These are phyloP conservation scores for Globisporangium takayamanum DNA, from an alignment of 352 stramenopile genomes.

Conservation along the genomic window DNA sequence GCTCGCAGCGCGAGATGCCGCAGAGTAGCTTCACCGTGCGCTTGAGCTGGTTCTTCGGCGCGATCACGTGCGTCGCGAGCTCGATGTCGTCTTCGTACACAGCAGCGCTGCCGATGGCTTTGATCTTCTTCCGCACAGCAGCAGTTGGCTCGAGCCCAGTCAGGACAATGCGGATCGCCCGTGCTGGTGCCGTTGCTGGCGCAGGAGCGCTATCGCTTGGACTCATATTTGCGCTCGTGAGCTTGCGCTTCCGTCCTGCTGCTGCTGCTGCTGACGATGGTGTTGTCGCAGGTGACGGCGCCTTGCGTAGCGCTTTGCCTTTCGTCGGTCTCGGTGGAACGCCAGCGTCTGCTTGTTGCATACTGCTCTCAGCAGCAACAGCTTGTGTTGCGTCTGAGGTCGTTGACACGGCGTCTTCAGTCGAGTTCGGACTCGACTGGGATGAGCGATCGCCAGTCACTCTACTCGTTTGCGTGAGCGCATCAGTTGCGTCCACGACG, in stretches of 20 bases:
- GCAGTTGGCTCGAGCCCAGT: slow-evolving; percentile 43
- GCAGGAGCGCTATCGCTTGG: neutral
- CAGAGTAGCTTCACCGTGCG: slow-evolving; percentile 54
- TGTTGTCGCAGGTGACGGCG: neutral
- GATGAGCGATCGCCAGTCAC: neutral
- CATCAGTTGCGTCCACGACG: neutral
- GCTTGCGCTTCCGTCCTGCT: neutral
- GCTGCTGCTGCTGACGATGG: neutral
- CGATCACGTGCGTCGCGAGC: slow-evolving; percentile 44
- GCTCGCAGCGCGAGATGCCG: slow-evolving; percentile 45
- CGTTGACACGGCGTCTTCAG: neutral
- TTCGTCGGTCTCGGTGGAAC: neutral
- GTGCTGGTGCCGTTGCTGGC: neutral
- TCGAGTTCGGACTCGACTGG: neutral
- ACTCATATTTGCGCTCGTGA: neutral
- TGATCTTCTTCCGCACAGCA: slow-evolving; percentile 35
- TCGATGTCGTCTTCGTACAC: slow-evolving; percentile 45
- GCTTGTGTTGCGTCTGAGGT: neutral
- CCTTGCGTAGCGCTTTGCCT: neutral
- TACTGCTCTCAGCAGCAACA: too few relatives aligned
- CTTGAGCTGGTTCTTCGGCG: slow-evolving; percentile 43
- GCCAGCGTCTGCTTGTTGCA: too few relatives aligned
- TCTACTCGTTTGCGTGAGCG: neutral
- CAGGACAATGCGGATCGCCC: slow-evolving; percentile 41
- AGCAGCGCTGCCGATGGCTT: slow-evolving; percentile 23